Evolutionary conservation across 306 rosid species (phyloP), one percentile per base, ranked within the genome.

Genomic region (Gleditsia sinensis): DNA sequence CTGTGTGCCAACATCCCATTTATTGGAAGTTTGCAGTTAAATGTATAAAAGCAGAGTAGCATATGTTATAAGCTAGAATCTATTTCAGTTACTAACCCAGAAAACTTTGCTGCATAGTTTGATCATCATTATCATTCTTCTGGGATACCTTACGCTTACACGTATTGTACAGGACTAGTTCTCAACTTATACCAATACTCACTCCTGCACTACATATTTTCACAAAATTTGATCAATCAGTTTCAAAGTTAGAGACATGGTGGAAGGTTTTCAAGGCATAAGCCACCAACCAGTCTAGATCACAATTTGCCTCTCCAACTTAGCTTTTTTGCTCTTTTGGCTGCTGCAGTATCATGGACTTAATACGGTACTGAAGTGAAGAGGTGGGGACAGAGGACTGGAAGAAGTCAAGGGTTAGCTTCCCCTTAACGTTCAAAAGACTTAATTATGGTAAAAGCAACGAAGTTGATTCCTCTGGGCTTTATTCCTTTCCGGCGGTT

Each of bases 401-500:
- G 72, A 50, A 74, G 78, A 69, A 64, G 78, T 78, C 46, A 54
- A 62, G 37, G 67, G 14, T 45, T 60, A 27, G 78, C 85, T 72
- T 74, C 64, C 57, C 24, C 76, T 23, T 67, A 33, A 53, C 67
- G 49, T 57, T 53, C 69, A 49, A 65, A 58, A 21, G 54, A 48
- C 37, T 84, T 61, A 72, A 77, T 60, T 78, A 56, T 24, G 77
- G 30, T 36, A 45, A 80, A 84, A 87, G 92, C 59, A 87, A 82
- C 70, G 86, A 85, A 85, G 86, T 85, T 71, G 88, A 80, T 87
- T 77, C 83, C 73, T 12, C 3, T 13, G 7, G 16, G 50, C 79
- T 87, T 77, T 87, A 78, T 81, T 83, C 92, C 73, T 73, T 83
- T 78, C 30, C 24, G 27, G 28, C 21, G 69, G 72, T 54, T 76